A percentile compares a stretch with the other conserved stretches of the same genome.
Conservation (phyloP, 768 basidiomycete genomes). For the Pleurotus platypus region DNA sequence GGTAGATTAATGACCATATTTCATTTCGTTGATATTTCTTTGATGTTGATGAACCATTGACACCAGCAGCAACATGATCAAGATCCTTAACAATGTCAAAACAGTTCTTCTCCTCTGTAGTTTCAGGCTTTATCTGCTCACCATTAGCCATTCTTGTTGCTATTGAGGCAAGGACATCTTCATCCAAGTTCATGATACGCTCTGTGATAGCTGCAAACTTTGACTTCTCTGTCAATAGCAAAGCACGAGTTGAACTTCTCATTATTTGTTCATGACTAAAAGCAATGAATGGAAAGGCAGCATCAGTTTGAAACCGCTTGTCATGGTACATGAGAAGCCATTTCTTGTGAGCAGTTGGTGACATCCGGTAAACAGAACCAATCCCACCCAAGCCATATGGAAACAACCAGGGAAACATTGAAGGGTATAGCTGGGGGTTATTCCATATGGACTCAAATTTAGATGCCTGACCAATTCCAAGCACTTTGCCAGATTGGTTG, state of each 20-base stretch:
- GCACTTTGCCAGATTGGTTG: slow-evolving; percentile 11
- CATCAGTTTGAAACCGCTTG: not conserved
- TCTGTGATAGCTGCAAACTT: slow-evolving; percentile 22
- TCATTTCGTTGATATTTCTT: too few species aligned
- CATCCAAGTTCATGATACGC: slow-evolving; percentile 13
- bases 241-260: slow-evolving; percentile 18
- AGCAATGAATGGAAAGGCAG: slow-evolving; percentile 20
- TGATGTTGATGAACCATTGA: slow-evolving; percentile 19
- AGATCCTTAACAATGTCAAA: slow-evolving; percentile 29
- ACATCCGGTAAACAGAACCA: slow-evolving; percentile 10
- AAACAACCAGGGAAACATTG: slow-evolving; percentile 34
- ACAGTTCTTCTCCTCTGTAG: slow-evolving; percentile 28
- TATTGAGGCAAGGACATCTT: slow-evolving; percentile 3
- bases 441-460: not conserved
- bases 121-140: slow-evolving; percentile 21
- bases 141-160: slow-evolving; percentile 17
- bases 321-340: slow-evolving; percentile 27
- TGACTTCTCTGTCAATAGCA: slow-evolving; percentile 19
- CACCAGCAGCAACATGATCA: slow-evolving; percentile 28
- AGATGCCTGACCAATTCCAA: slow-evolving; percentile 16
- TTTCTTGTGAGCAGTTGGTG: slow-evolving; percentile 4
- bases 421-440: slow-evolving; percentile 25
- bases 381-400: slow-evolving; percentile 34
- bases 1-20: too few species aligned
- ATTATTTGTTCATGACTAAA: slow-evolving; percentile 10